phyloP scores from a whole-genome alignment of 805 yeast genomes.

The Cyberlindnera euphorbiiphila region DNA sequence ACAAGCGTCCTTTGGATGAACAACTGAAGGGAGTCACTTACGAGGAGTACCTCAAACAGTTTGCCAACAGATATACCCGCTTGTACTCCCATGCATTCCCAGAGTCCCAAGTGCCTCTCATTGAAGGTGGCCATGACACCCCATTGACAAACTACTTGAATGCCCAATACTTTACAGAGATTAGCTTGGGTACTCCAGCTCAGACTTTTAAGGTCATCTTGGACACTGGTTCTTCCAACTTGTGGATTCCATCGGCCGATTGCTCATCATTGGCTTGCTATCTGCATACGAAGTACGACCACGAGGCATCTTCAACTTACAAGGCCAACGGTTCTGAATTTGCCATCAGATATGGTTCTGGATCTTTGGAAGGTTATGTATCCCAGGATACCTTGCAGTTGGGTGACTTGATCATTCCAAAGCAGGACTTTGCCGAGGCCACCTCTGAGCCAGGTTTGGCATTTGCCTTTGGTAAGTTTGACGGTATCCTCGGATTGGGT shows the following conservation, averaged over 20 bases:
- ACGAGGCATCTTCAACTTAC: conserved; percentile 75
- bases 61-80: conserved; percentile 59
- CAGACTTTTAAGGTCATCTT: conserved; percentile 90
- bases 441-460: conserved; percentile 97
- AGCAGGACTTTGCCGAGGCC: conserved; percentile 96
- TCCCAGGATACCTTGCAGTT: conserved; percentile 79
- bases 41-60: conserved; percentile 49
- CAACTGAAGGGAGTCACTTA: conserved; percentile 48
- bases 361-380: conserved; percentile 86
- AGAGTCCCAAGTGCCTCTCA: conserved; percentile 31
- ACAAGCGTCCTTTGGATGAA: conserved; percentile 55
- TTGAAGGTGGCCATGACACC: conserved; percentile 55
- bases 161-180: conserved; percentile 95
- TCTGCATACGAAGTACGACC: conserved; percentile 89
- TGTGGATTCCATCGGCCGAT: conserved; percentile 91
- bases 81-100: conserved; percentile 44
- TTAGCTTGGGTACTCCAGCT: conserved; percentile 87
- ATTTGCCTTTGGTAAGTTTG: conserved; percentile 97
- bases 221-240: conserved; percentile 95
- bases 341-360: conserved; percentile 87
- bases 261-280: conserved; percentile 95
- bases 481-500: conserved; percentile 94
- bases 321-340: conserved; percentile 84
- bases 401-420: conserved; percentile 80
- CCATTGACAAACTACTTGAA: conserved; percentile 92